Evolutionary conservation across 805 yeast genomes (phyloP), one percentile per base, ranked within the genome.

Genomic region (Spathaspora hagerdaliae): DNA sequence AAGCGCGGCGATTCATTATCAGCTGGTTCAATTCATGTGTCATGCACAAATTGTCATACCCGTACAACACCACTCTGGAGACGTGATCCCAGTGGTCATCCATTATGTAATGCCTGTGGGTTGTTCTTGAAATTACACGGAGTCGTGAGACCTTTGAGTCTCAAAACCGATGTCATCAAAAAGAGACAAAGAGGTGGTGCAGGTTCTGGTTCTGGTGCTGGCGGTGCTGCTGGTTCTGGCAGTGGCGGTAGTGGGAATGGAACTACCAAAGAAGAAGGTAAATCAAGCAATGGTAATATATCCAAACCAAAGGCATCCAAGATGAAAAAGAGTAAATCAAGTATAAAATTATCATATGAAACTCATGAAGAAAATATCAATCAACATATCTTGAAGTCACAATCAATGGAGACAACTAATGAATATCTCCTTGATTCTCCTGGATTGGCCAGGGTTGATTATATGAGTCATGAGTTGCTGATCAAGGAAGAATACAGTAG

Each of bases 21-120:
- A 19, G 5, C 24, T 19, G 39, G 39, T 29, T 29, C 32, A 29
- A 9, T 29, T 29, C 32, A 45, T 27, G 49, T 46, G 0, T 39
- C 43, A 51, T 81, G 85, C 58, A 66, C 65, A 45, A 81, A 81
- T 60, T 81, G 85, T 57, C 75, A 78, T 39, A 80, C 85, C 0
- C 58, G 73, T 2, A 81, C 78, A 47, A 81, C 85, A 0, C 85
- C 85, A 1, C 64, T 81, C 24, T 81, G 85, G 85, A 63, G 85
- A 38, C 71, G 79, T 55, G 83, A 80, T 54, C 74, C 81, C 6
- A 68, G 62, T 27, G 85, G 85, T 1, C 77, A 79, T 49, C 79
- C 85, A 2, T 64, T 81, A 5, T 81, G 85, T 57, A 81, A 81
- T 55, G 85, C 85, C 0, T 81, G 85, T 64, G 85, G 85, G 0